A percentile compares a stretch with the other conserved stretches of the same genome.
Conservation (phyloP, 176 grass and related monocot genomes). For the Rhynchospora breviuscula region DNA sequence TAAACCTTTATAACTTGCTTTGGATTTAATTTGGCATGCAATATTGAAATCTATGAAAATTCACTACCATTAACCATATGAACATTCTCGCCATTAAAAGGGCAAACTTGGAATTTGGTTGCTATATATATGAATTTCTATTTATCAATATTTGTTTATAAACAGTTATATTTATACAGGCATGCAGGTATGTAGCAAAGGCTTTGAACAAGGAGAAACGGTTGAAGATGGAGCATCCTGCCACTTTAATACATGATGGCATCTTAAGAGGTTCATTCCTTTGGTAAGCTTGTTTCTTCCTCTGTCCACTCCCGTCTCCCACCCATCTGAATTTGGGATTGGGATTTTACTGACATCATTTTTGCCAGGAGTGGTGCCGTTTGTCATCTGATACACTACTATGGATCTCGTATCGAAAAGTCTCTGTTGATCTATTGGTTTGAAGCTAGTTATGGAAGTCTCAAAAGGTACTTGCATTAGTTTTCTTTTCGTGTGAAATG, state of each 20-base stretch:
- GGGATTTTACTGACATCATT: constrained; percentile 6
- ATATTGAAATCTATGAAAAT: not conserved
- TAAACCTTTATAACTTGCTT: constrained; percentile 8
- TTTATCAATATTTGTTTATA: not conserved
- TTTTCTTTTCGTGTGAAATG: constrained; percentile 4
- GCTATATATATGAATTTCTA: not conserved
- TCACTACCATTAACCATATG: not conserved
- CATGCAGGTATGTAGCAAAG: constrained; percentile 38
- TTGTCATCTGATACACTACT: constrained; percentile 69
- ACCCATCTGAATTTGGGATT: not conserved
- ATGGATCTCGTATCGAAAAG: constrained; percentile 61
- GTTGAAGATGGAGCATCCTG: constrained; percentile 55
- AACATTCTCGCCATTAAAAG: not conserved
- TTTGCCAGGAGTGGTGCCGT: constrained; percentile 49
- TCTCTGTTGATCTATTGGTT: constrained; percentile 66
- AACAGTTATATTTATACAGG: constrained; percentile 38
- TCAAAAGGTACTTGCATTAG: constrained; percentile 55
- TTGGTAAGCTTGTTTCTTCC: constrained; percentile 43
- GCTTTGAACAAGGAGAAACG: constrained; percentile 41
- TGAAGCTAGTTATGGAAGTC: constrained; percentile 46
- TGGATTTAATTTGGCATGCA: not conserved
- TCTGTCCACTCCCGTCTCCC: not conserved
- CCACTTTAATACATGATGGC: constrained; percentile 45
- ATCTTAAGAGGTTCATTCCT: constrained; percentile 62
- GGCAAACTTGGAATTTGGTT: not conserved